Percentiles rank a stretch among this genome's conserved stretches.
Conservation (phyloP, 179 eudicot genomes). For the Beta lomatogona region DNA sequence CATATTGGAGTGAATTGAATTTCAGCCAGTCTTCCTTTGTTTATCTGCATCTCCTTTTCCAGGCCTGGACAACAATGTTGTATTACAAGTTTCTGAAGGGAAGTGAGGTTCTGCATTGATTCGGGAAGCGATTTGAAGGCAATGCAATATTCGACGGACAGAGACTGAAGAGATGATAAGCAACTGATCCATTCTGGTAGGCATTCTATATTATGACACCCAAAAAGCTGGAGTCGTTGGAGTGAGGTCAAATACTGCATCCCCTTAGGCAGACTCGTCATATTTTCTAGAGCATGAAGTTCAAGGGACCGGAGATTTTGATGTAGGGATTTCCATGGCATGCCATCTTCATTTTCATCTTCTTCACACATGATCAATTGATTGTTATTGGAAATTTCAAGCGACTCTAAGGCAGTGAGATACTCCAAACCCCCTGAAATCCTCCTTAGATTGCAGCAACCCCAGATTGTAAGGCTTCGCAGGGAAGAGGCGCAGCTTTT, state of each 20-base stretch:
- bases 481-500: slow-evolving; percentile 2
- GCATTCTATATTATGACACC: not conserved
- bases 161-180: too few relatives aligned
- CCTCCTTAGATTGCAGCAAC: not conserved
- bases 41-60: too few relatives aligned
- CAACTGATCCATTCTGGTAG: too few relatives aligned
- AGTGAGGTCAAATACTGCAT: slow-evolving; percentile 3
- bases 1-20: too few relatives aligned
- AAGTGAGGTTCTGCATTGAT: not conserved
- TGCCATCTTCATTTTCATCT: not conserved
- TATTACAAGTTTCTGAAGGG: not conserved
- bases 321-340: slow-evolving; percentile 15
- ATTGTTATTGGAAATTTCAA: not conserved
- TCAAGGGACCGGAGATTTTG: not conserved
- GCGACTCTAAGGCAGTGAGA: slow-evolving; percentile 18
- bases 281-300: not conserved
- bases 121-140: not conserved
- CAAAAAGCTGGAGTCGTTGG: not conserved
- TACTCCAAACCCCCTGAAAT: slow-evolving; percentile 10
- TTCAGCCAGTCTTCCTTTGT: too few relatives aligned
- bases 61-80: too few relatives aligned
- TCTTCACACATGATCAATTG: not conserved
- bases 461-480: not conserved
- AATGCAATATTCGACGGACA: not conserved
- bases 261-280: slow-evolving; percentile 10